phyloP scores from a whole-genome alignment of 768 basidiomycete species.

The Postia placenta region DNA sequence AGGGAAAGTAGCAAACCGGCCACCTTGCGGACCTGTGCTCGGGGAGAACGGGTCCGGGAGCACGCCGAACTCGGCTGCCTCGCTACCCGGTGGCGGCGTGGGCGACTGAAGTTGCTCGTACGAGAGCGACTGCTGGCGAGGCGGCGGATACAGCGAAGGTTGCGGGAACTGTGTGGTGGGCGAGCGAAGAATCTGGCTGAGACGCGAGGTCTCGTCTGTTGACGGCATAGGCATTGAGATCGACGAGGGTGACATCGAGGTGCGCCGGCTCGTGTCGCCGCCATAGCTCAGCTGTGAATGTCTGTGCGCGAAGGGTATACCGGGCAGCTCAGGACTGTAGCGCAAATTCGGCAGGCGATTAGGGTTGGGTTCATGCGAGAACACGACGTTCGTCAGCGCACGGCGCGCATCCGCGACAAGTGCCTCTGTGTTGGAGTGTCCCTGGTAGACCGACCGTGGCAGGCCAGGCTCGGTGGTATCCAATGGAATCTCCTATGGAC shows the following conservation, averaged over 20 bases:
- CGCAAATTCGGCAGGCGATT: conserved; percentile 9
- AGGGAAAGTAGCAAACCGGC: conserved; percentile 67
- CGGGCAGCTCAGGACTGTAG: conserved; percentile 3
- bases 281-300: background rate
- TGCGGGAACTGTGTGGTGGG: background rate
- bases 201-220: background rate
- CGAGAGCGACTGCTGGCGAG: background rate
- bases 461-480: conserved; percentile 78
- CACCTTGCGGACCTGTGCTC: conserved; percentile 17
- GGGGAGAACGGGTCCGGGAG: conserved; percentile 10
- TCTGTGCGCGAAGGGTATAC: background rate
- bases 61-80: conserved; percentile 19
- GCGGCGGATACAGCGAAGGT: background rate
- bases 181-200: background rate
- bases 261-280: background rate
- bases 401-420: conserved; percentile 59
- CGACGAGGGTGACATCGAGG: background rate
- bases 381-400: conserved; percentile 44
- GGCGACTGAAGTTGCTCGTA: background rate
- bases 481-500: conserved; percentile 65
- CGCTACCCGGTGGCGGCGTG: conserved; percentile 1
- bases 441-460: conserved; percentile 64
- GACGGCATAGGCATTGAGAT: background rate
- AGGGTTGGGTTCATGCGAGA: conserved; percentile 18
- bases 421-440: conserved; percentile 54